These are phyloP conservation scores for Nitzschia sp. DNA, from an alignment of 108 stramenopile genomes.

Conservation along the genomic window DNA sequence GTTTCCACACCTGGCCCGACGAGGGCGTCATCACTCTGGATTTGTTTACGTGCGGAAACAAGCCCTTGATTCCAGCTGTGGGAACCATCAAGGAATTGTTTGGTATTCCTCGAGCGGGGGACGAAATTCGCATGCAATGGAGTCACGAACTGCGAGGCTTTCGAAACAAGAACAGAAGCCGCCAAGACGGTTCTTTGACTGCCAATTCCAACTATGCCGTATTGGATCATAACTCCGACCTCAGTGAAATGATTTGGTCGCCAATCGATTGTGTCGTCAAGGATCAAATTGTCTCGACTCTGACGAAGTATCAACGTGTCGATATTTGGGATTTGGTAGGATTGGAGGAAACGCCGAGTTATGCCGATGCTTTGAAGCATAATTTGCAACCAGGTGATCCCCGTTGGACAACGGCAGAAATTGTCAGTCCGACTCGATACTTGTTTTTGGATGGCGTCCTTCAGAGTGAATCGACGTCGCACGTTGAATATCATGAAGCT, in stretches of 20 bases:
- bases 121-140: constrained; percentile 59
- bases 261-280: constrained; percentile 43
- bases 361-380: constrained; percentile 64
- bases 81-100: constrained; percentile 66
- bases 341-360: constrained; percentile 65
- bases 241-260: constrained; percentile 41
- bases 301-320: constrained; percentile 61
- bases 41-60: constrained; percentile 80
- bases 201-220: constrained; percentile 36
- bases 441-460: constrained; percentile 78
- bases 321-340: constrained; percentile 85
- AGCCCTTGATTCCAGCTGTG: constrained; percentile 69
- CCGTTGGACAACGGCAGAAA: constrained; percentile 64
- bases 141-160: constrained; percentile 84
- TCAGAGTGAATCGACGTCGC: constrained; percentile 19
- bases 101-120: constrained; percentile 51
- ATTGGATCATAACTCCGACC: constrained; percentile 40
- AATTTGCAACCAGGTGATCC: constrained; percentile 73
- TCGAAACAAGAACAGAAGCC: constrained; percentile 47
- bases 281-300: constrained; percentile 33
- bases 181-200: not conserved
- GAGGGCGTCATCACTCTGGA: constrained; percentile 87
- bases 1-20: constrained; percentile 90
- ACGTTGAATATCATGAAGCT: constrained; percentile 81
- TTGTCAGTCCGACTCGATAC: constrained; percentile 58